A percentile compares a stretch with the other conserved stretches of the same genome.
Conservation (phyloP, 2,329 filamentous ascomycete genomes). For the Botryotinia calthae region DNA sequence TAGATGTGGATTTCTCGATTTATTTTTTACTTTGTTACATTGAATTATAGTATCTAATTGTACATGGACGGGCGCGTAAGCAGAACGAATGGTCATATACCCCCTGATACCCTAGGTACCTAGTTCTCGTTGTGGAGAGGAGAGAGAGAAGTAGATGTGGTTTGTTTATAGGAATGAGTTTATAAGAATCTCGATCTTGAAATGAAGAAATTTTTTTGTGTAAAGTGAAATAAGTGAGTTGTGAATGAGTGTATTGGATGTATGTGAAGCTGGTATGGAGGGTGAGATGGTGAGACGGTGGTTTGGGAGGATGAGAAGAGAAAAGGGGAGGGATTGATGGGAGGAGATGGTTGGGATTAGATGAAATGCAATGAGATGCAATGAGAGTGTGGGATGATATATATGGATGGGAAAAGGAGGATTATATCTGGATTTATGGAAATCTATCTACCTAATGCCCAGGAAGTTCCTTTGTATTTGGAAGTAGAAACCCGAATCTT, state of each 20-base stretch:
- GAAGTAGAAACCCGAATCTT: no score
- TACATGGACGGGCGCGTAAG: slow-evolving; percentile 1
- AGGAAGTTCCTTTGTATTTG: no score
- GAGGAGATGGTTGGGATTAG: no score
- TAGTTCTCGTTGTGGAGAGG: background rate
- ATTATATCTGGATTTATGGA: no score
- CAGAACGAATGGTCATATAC: slow-evolving; percentile 10
- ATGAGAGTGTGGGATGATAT: no score
- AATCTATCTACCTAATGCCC: no score
- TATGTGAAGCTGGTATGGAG: background rate
- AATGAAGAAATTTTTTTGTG: background rate
- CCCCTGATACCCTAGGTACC: slow-evolving; percentile 12
- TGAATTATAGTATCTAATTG: slow-evolving; percentile 2
- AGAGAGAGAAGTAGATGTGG: background rate
- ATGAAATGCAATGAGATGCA: no score
- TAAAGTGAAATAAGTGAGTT: background rate
- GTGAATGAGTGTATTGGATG: background rate
- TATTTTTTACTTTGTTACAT: background rate
- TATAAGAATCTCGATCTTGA: slow-evolving; percentile 1
- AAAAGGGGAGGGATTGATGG: no score
- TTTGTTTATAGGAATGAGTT: background rate
- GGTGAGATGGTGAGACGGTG: no score
- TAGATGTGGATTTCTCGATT: background rate
- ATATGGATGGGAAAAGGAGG: no score
- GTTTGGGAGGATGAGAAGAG: no score